Percentiles rank a stretch among this genome's conserved stretches.
These are phyloP conservation scores for Saccharum hybrid DNA, from an alignment of 202 grass and related monocot species.

Conservation along the genomic window DNA sequence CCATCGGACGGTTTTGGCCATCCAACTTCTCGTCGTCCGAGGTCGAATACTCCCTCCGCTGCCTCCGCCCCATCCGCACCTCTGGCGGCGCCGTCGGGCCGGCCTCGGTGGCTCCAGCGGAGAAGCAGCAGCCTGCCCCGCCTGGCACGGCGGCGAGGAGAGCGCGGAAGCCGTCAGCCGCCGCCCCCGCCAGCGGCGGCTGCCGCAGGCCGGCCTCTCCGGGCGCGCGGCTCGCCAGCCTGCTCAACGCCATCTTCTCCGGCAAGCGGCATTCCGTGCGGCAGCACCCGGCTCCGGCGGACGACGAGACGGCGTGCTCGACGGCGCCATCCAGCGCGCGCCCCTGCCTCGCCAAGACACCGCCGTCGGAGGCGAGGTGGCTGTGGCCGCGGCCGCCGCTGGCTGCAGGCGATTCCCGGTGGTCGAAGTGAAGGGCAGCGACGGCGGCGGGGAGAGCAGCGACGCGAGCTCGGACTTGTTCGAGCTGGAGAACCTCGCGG, in stretches of 20 bases:
- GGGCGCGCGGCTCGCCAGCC: conserved; percentile 62
- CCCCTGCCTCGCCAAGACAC: conserved; percentile 59
- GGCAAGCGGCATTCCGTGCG: conserved; percentile 35
- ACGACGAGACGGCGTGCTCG: conserved; percentile 54
- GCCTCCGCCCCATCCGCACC: conserved; percentile 69
- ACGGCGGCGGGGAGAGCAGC: conserved; percentile 58
- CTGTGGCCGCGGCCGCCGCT: conserved; percentile 41
- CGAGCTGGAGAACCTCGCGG: conserved; percentile 73
- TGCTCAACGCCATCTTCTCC: conserved; percentile 78
- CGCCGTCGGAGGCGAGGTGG: conserved; percentile 42
- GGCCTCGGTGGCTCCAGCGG: background rate
- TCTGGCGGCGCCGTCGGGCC: background rate
- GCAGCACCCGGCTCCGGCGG: conserved; percentile 1
- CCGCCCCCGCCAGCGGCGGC: conserved; percentile 31
- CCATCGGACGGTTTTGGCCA: no score
- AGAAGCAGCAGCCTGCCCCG: background rate
- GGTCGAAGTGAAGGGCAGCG: conserved; percentile 49
- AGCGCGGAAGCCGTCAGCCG: conserved; percentile 44
- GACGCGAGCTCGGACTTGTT: conserved; percentile 88
- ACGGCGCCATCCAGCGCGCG: conserved; percentile 60
- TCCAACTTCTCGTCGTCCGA: conserved; percentile 93
- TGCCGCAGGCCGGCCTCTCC: conserved; percentile 68
- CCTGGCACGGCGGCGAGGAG: conserved; percentile 43
- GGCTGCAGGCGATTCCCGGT: conserved; percentile 27
- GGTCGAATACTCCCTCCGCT: conserved; percentile 55